These are phyloP conservation scores for Fusarium kyushuense DNA, from an alignment of 2,329 filamentous ascomycete species.

Conservation along the genomic window DNA sequence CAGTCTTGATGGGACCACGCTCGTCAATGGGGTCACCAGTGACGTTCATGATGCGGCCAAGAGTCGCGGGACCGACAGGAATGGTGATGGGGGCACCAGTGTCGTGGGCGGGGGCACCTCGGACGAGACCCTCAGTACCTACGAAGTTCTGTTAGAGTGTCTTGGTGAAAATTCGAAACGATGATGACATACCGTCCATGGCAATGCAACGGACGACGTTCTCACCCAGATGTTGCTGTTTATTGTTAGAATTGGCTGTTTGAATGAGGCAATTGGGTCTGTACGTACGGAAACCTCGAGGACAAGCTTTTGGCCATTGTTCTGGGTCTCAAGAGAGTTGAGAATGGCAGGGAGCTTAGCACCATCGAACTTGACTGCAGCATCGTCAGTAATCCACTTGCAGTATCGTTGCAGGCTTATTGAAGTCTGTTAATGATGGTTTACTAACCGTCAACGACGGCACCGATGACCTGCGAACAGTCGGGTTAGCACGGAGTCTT, in stretches of 20 bases:
- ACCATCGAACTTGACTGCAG: slow-evolving; percentile 92
- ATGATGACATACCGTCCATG: slow-evolving; percentile 87
- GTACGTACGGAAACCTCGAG: slow-evolving; percentile 91
- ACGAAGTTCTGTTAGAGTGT: slow-evolving; percentile 31
- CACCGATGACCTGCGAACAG: slow-evolving; percentile 88
- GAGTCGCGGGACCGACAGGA: slow-evolving; percentile 90
- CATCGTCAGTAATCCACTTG: slow-evolving; percentile 44
- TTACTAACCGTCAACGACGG: slow-evolving; percentile 94
- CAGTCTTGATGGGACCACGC: slow-evolving; percentile 96
- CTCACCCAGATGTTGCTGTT: slow-evolving; percentile 98
- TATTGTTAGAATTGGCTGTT: slow-evolving; percentile 53
- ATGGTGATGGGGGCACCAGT: slow-evolving; percentile 97
- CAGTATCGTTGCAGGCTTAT: slow-evolving; percentile 14
- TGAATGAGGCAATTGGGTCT: slow-evolving; percentile 12
- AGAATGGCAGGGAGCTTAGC: slow-evolving; percentile 96
- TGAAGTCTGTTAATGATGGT: slow-evolving; percentile 37
- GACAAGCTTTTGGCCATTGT: slow-evolving; percentile 93
- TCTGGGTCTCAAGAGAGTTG: slow-evolving; percentile 86
- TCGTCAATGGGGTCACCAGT: slow-evolving; percentile 99
- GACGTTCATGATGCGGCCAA: slow-evolving; percentile 99
- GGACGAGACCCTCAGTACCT: slow-evolving; percentile 99
- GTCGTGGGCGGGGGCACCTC: slow-evolving; percentile 86
- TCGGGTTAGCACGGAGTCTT: slow-evolving; percentile 41
- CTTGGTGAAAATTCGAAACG: slow-evolving; percentile 33
- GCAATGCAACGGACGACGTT: slow-evolving; percentile 99